Evolutionary conservation across 2,329 filamentous ascomycete genomes (phyloP), one percentile per base, ranked within the genome.

Genomic region (Pseudogymnoascus sp.): DNA sequence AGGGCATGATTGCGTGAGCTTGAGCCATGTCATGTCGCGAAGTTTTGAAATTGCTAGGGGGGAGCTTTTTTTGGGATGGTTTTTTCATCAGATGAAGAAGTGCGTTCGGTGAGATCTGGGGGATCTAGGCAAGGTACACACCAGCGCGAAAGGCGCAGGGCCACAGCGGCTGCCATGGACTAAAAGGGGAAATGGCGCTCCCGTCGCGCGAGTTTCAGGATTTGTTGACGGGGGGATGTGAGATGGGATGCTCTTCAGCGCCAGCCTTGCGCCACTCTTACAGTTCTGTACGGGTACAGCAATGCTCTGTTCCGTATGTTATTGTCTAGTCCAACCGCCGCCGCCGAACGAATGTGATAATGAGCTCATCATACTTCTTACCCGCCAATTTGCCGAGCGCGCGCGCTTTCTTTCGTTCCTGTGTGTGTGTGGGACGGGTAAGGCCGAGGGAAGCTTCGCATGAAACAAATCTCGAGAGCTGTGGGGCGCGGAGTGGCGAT

Each of bases 391-490:
- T 18, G 16, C 51, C 47, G 47, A 57, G 45, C 23, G n/a, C 47
- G n/a, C 47, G 47, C 29, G 29, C 29, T 7, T 31, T 31, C 23
- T 4, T 11, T 31, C 47, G 29, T 57, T 57, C 47, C 10, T 57
- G 51, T 3, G 26, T 54, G n/a, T 26, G 47, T 34, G 51, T 57
- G 51, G 29, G 10, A 57, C 51, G 51, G 51, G 29, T 57, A 57
- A 12, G 51, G 51, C 51, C 51, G 51, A 57, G 29, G 40, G 51
- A 57, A 57, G 51, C 51, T 57, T 57, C 51, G 51, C 51, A 57
- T 57, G 47, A 57, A 57, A 57, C 51, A 57, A 57, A 57, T 57
- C 51, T 57, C 51, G 16, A 11, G 29, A 5, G 5, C 51, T 34
- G 51, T 57, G 51, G 51, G 51, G 51, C 29, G 7, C 10, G 23